Percentiles rank a stretch among this genome's conserved stretches.
Evolutionary conservation across 495 filamentous ascomycete species (phyloP).

Genomic region (Pyrenopolyporus hunteri): DNA sequence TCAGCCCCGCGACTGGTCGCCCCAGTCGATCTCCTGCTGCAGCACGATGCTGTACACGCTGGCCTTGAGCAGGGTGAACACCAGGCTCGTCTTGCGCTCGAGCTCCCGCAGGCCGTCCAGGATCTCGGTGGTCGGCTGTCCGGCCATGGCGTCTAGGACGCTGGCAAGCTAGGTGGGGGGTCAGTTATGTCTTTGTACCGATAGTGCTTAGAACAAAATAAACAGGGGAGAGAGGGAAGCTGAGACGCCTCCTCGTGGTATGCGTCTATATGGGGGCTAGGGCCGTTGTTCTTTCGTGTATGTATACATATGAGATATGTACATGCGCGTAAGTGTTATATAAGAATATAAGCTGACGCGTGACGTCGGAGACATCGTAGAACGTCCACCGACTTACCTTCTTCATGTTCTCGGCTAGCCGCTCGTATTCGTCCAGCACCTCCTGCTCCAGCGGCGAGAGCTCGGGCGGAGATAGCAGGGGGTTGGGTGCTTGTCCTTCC

Average conservation of each 20-base stretch:
- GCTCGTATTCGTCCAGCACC: slow-evolving; percentile 89
- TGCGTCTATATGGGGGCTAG: too few relatives aligned
- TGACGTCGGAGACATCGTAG: too few relatives aligned
- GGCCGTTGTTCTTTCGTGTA: too few relatives aligned
- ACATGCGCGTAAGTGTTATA: background rate
- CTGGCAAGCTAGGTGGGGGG: slow-evolving; percentile 58
- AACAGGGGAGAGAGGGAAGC: background rate
- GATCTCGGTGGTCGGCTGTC: slow-evolving; percentile 69
- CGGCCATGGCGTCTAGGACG: slow-evolving; percentile 65
- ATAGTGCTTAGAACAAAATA: background rate
- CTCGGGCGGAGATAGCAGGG: slow-evolving; percentile 52
- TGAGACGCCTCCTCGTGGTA: too few relatives aligned
- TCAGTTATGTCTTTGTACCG: slow-evolving; percentile 2
- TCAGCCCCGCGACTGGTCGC: slow-evolving; percentile 54
- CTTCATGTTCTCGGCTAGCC: slow-evolving; percentile 88
- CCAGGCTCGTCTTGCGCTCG: slow-evolving; percentile 91
- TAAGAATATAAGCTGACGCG: slow-evolving; percentile 13
- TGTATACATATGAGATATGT: background rate
- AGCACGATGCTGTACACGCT: slow-evolving; percentile 98
- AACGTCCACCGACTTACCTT: slow-evolving; percentile 61
- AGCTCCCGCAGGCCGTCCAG: slow-evolving; percentile 84
- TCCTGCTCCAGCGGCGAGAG: slow-evolving; percentile 88
- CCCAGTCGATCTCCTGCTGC: slow-evolving; percentile 87
- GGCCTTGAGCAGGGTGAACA: slow-evolving; percentile 94
- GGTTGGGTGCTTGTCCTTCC: slow-evolving; percentile 38